Base-by-base conservation (phyloP, 495 filamentous ascomycete genomes). In the Haplographium delicatum region DNA sequence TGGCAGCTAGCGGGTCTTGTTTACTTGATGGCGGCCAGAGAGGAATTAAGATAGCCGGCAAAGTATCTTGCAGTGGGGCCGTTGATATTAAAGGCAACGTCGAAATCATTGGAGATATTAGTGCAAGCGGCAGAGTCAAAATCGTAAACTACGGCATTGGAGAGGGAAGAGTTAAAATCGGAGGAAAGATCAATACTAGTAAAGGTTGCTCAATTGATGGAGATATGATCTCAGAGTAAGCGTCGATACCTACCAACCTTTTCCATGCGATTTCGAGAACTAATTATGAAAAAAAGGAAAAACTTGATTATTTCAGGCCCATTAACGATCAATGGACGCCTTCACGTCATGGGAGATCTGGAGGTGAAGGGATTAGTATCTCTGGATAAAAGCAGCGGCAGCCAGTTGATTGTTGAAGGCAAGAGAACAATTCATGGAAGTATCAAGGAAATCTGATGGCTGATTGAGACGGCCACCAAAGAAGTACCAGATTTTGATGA, bases 371-470 rank as follows among this genome's bases (percentile, higher is more conserved):
- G 57, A 5, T 27, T 27, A 2, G 47, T 56, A 0, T 43, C n/a
- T 26, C 11, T 59, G 11, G 22, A 18, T 2, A 15, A 15, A 19
- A 25, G n/a, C 13, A 41, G 39, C 15, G 44, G 57, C 5, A 35
- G 42, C 8, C 20, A 52, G 2, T 35, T 59, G 37, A 37, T 53
- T 49, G 57, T 59, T n/a, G 48, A 56, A 23, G 57, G 57, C 2
- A 54, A 54, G 42, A 54, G 51, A 23, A 59, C 46, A 2, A 51
- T 59, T 24, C 51, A 59, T 40, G 56, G 56, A 0, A 59, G 47
- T 35, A 26, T 51, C 20, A 43, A 27, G 35, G 35, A 39, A n/a
- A n/a, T n/a, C n/a, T n/a, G n/a, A n/a, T n/a, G n/a, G n/a, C n/a
- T n/a, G n/a, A n/a, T n/a, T n/a, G n/a, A n/a, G n/a, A n/a, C n/a